These are phyloP conservation scores for Zychaea mexicana DNA, from an alignment of 371 early-diverging fungal species.

Conservation along the genomic window DNA sequence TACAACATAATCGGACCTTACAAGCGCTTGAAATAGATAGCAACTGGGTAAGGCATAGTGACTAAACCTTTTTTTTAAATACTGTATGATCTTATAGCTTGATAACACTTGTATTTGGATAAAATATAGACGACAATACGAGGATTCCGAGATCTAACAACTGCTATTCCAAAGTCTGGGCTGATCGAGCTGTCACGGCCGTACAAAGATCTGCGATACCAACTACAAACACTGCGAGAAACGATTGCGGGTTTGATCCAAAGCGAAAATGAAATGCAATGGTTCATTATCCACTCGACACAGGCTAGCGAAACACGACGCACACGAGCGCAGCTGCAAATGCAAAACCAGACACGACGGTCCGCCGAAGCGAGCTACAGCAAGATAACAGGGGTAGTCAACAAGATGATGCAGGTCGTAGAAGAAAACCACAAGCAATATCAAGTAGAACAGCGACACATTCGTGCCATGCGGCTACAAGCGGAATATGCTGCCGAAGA, in stretches of 20 bases:
- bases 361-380: conserved; percentile 24
- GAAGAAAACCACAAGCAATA: conserved; percentile 25
- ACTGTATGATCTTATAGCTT: no score
- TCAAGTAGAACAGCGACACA: conserved; percentile 21
- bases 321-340: conserved; percentile 28
- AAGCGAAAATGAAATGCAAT: conserved; percentile 37
- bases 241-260: conserved; percentile 30
- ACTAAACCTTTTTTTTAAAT: no score
- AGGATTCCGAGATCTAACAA: conserved; percentile 32
- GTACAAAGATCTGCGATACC: conserved; percentile 31
- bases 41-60: conserved; percentile 27
- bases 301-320: conserved; percentile 22
- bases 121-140: conserved; percentile 36
- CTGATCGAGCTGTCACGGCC: conserved; percentile 34
- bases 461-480: conserved; percentile 23
- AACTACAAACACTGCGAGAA: conserved; percentile 21
- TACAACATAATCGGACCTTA: conserved; percentile 26
- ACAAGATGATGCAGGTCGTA: conserved; percentile 22
- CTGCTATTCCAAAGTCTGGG: conserved; percentile 18
- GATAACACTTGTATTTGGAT: no score
- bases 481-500: conserved; percentile 32
- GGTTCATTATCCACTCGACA: conserved; percentile 38
- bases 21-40: conserved; percentile 32
- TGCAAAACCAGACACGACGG: conserved; percentile 32
- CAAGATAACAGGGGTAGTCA: conserved; percentile 28